phyloP scores from a whole-genome alignment of 1,284 basidiomycete species.

The Golubevia sp. region DNA sequence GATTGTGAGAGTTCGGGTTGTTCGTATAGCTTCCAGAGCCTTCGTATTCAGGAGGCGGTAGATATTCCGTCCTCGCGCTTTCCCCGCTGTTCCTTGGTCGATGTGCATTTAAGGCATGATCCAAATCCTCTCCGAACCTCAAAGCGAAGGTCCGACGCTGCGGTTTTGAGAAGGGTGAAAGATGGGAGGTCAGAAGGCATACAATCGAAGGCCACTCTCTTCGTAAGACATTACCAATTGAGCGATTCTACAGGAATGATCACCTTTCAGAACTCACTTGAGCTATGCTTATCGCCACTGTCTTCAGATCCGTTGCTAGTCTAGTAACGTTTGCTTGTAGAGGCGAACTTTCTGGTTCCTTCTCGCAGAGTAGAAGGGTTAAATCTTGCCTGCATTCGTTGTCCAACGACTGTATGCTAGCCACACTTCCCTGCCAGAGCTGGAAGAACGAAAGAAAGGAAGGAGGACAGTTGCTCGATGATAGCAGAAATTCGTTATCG shows the following conservation, averaged over 20 bases:
- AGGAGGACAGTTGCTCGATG: conserved; percentile 68
- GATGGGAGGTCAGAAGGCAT: conserved; percentile 61
- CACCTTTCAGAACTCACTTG: conserved; percentile 9
- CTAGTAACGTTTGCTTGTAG: conserved; percentile 4
- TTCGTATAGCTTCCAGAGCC: too few species aligned
- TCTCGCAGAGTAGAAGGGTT: conserved; percentile 74
- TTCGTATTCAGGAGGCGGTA: neutral
- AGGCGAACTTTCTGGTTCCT: conserved; percentile 63
- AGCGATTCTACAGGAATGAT: too few species aligned
- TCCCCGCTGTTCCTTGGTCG: neutral
- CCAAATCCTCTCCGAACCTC: conserved; percentile 73
- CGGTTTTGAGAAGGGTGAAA: conserved; percentile 75
- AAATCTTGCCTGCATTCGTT: conserved; percentile 77
- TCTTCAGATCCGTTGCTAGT: conserved; percentile 16
- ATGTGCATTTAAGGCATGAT: conserved; percentile 74
- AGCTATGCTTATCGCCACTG: conserved; percentile 13
- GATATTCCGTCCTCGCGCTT: neutral
- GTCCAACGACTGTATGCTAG: conserved; percentile 69
- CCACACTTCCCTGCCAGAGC: conserved; percentile 73
- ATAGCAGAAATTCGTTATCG: conserved; percentile 65
- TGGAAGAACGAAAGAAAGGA: conserved; percentile 72
- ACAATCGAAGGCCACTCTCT: conserved; percentile 49
- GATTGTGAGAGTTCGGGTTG: neutral
- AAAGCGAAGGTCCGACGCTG: conserved; percentile 78
- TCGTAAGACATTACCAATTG: too few species aligned